Evolutionary conservation across 106 monocot genomes (phyloP).

Genomic region (Vanilla planifolia): DNA sequence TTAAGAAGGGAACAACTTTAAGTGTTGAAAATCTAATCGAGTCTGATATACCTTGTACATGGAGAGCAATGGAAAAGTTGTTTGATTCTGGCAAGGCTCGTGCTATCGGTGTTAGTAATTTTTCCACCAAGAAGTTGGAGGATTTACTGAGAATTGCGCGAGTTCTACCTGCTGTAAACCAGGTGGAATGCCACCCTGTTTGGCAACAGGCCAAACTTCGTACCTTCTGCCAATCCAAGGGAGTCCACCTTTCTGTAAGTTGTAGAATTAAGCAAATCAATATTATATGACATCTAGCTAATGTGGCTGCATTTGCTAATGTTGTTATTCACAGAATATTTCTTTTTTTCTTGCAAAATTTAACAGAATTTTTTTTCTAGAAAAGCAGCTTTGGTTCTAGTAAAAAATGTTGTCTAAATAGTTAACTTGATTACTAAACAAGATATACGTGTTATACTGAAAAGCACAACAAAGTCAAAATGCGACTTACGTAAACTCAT

Average conservation of each 20-base stretch:
- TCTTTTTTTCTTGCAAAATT: no score
- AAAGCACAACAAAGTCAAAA: no score
- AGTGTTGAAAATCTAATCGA: slow-evolving; percentile 36
- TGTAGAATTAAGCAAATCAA: background rate
- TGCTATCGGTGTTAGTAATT: slow-evolving; percentile 80
- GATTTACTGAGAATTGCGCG: slow-evolving; percentile 46
- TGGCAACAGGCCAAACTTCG: slow-evolving; percentile 73
- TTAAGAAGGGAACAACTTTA: slow-evolving; percentile 45
- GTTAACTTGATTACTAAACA: no score
- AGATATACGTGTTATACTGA: no score
- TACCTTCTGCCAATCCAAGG: slow-evolving; percentile 40
- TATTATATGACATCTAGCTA: no score
- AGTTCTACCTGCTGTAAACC: slow-evolving; percentile 61
- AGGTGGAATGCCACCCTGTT: slow-evolving; percentile 73
- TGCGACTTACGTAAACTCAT: no score
- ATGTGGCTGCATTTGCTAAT: no score
- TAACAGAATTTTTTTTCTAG: no score
- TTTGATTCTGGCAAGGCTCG: slow-evolving; percentile 62
- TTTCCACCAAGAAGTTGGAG: slow-evolving; percentile 58
- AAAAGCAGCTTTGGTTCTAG: no score
- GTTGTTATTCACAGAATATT: no score
- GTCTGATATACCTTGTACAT: slow-evolving; percentile 55
- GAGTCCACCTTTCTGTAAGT: slow-evolving; percentile 57
- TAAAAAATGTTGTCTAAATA: no score
- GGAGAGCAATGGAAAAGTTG: slow-evolving; percentile 68